A percentile compares a stretch with the other conserved stretches of the same genome.
These are phyloP conservation scores for Pseudofabraea citricarpa DNA, from an alignment of 2,329 filamentous ascomycete genomes.

Conservation along the genomic window DNA sequence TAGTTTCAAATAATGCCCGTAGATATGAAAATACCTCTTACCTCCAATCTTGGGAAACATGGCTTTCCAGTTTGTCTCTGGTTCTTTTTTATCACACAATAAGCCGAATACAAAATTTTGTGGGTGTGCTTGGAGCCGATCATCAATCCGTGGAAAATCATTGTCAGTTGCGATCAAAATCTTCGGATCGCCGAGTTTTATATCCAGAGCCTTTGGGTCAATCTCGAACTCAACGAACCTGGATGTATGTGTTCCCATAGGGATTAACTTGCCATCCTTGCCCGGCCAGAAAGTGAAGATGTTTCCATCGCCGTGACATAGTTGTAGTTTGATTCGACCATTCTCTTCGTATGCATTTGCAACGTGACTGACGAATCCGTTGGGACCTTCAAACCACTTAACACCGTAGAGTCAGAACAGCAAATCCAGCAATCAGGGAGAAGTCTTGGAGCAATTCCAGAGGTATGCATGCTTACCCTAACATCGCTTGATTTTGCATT, in stretches of 20 bases:
- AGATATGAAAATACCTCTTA: neutral
- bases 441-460: too few relatives aligned
- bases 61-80: conserved; percentile 20
- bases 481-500: conserved; percentile 33
- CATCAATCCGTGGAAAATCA: conserved; percentile 26
- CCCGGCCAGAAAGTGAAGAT: conserved; percentile 39
- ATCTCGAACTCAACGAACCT: conserved; percentile 19
- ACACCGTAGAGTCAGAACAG: too few relatives aligned
- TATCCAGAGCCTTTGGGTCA: conserved; percentile 15
- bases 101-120: conserved; percentile 41
- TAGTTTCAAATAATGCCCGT: neutral
- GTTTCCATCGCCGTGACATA: conserved; percentile 33
- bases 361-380: conserved; percentile 40
- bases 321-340: conserved; percentile 36
- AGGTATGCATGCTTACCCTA: conserved; percentile 33
- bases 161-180: conserved; percentile 30
- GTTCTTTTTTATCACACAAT: neutral
- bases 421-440: neutral
- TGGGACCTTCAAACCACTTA: conserved; percentile 34
- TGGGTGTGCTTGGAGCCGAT: conserved; percentile 33
- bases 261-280: conserved; percentile 28
- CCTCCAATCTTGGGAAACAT: conserved; percentile 16
- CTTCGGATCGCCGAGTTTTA: conserved; percentile 21
- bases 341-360: conserved; percentile 42
- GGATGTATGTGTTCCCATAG: conserved; percentile 20